Evolutionary conservation across 805 yeast species (phyloP).

Genomic region (Starmerella vaccinii): DNA sequence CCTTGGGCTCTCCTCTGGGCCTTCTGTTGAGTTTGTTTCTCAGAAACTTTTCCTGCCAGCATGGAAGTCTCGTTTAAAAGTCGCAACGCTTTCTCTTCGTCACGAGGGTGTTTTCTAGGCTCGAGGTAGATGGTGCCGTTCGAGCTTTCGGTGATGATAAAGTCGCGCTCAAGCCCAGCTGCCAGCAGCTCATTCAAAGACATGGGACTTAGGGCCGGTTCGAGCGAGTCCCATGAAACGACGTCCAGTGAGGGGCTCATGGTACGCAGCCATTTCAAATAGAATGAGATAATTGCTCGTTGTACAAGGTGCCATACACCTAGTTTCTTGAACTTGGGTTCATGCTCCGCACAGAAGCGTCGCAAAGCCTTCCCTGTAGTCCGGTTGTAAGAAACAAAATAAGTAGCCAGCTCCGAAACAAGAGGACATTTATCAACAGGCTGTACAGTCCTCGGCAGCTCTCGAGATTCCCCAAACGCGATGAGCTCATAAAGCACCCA

Average conservation of each 20-base stretch:
- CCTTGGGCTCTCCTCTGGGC: too few relatives aligned
- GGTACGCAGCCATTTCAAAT: not conserved
- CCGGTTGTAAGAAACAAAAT: not conserved
- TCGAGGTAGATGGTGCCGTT: not conserved
- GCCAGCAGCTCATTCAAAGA: not conserved
- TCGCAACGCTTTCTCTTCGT: not conserved
- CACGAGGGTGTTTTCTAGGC: not conserved
- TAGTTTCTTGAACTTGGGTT: not conserved
- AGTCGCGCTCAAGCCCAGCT: not conserved
- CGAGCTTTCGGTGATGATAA: not conserved
- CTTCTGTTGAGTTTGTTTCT: too few relatives aligned
- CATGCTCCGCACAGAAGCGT: not conserved
- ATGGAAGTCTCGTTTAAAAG: not conserved
- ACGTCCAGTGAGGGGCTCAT: not conserved
- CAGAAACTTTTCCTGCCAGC: not conserved
- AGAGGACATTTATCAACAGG: not conserved
- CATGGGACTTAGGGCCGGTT: not conserved
- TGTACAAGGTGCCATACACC: not conserved
- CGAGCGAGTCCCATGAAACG: not conserved
- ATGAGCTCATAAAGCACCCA: slow-evolving; percentile 13
- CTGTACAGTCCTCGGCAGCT: slow-evolving; percentile 5
- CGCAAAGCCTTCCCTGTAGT: not conserved
- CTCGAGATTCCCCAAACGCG: slow-evolving; percentile 2
- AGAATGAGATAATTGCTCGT: not conserved
- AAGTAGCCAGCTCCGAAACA: not conserved